Percentiles rank a stretch among this genome's conserved stretches.
These are phyloP conservation scores for Debaryomyces castellii DNA, from an alignment of 805 yeast species.

Conservation along the genomic window DNA sequence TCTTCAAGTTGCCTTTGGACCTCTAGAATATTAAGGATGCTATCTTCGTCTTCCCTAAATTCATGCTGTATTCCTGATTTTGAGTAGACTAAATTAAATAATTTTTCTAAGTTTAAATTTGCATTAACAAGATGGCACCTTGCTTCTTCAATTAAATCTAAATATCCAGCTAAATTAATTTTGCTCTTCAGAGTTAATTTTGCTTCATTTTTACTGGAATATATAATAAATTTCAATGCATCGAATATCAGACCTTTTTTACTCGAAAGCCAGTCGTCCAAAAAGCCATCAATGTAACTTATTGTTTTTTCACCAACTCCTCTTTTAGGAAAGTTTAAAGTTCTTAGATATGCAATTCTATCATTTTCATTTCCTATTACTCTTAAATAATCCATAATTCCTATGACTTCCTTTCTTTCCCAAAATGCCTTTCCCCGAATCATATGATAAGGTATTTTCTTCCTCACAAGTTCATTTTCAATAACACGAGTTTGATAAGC, in stretches of 20 bases:
- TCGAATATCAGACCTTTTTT: slow-evolving; percentile 8
- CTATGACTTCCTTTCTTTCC: slow-evolving; percentile 68
- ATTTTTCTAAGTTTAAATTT: background rate
- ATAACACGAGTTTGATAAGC: slow-evolving; percentile 59
- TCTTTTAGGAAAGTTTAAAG: slow-evolving; percentile 59
- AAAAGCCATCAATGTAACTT: slow-evolving; percentile 24
- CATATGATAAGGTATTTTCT: slow-evolving; percentile 62
- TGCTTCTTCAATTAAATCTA: slow-evolving; percentile 24
- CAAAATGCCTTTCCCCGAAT: slow-evolving; percentile 78
- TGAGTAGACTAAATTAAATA: slow-evolving; percentile 25
- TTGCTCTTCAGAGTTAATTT: slow-evolving; percentile 13
- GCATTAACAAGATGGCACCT: slow-evolving; percentile 8
- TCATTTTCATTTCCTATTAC: slow-evolving; percentile 61
- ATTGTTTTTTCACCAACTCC: slow-evolving; percentile 65
- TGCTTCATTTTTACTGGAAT: background rate
- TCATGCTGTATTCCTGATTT: slow-evolving; percentile 29
- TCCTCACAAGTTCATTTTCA: slow-evolving; percentile 59
- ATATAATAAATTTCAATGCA: slow-evolving; percentile 9
- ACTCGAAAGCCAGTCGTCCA: slow-evolving; percentile 4
- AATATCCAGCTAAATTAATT: slow-evolving; percentile 19
- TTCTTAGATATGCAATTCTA: slow-evolving; percentile 55
- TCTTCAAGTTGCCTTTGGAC: slow-evolving; percentile 35
- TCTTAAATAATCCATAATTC: slow-evolving; percentile 63
- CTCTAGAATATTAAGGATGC: slow-evolving; percentile 38
- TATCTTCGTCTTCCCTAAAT: slow-evolving; percentile 25